phyloP scores from a whole-genome alignment of 1,139 yeast genomes.

The Blastobotrys aristatus region DNA sequence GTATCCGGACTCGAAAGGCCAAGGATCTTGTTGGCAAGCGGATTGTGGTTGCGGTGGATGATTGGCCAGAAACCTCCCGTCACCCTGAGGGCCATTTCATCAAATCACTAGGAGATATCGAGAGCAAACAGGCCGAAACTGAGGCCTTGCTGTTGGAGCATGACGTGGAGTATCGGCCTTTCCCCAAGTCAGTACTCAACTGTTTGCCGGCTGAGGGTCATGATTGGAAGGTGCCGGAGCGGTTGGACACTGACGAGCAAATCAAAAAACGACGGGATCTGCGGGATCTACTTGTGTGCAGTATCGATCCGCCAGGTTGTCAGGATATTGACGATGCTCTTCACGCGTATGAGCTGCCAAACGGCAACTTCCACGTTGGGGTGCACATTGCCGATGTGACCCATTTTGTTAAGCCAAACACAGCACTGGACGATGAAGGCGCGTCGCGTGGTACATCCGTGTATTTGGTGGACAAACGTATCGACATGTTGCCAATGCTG shows the following conservation, averaged over 20 bases:
- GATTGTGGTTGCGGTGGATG: conserved; percentile 85
- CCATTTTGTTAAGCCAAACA: conserved; percentile 89
- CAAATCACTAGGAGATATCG: conserved; percentile 81
- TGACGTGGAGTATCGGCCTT: conserved; percentile 95
- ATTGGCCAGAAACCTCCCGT: conserved; percentile 82
- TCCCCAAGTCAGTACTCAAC: conserved; percentile 83
- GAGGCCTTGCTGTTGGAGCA: conserved; percentile 92
- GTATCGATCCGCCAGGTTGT: conserved; percentile 97
- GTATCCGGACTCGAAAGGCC: conserved; percentile 85
- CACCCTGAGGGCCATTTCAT: conserved; percentile 95
- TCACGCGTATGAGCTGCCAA: conserved; percentile 78
- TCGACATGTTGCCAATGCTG: conserved; percentile 96
- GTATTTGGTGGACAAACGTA: conserved; percentile 96
- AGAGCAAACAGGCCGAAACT: conserved; percentile 91
- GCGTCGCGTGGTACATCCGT: conserved; percentile 97
- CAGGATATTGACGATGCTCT: conserved; percentile 99
- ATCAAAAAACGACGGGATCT: conserved; percentile 60
- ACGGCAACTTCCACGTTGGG: conserved; percentile 95
- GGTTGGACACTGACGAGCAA: conserved; percentile 39
- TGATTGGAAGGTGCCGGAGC: conserved; percentile 81
- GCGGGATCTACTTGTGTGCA: conserved; percentile 84
- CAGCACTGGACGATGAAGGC: conserved; percentile 92
- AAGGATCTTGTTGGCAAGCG: conserved; percentile 77
- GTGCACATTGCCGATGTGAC: conserved; percentile 99
- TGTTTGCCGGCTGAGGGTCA: conserved; percentile 94